Conservation (phyloP, 345 rosid genomes). For the Capsella bursapastoris region DNA sequence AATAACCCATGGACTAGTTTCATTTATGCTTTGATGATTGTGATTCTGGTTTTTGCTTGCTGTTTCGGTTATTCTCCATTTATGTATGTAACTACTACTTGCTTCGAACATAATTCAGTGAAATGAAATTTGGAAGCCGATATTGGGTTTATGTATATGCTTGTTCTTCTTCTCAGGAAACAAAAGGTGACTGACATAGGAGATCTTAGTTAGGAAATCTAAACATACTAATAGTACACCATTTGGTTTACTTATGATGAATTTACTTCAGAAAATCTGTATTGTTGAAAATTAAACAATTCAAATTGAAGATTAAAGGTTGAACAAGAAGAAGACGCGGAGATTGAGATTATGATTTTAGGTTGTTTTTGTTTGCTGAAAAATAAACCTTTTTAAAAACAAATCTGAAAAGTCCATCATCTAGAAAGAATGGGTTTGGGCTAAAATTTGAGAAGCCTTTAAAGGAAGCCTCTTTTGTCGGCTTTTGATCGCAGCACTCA, state of each 20-base stretch:
- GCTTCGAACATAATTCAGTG: constrained; percentile 28
- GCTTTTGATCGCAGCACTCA: constrained; percentile 26
- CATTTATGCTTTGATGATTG: constrained; percentile 19
- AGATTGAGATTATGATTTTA: too few relatives aligned
- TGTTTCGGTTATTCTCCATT: constrained; percentile 19
- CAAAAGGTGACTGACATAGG: too few relatives aligned
- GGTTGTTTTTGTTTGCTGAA: too few relatives aligned
- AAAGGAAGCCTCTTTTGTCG: constrained; percentile 38
- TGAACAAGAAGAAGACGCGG: too few relatives aligned
- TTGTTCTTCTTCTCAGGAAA: not conserved
- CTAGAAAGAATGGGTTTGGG: constrained; percentile 40
- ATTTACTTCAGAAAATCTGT: too few relatives aligned
- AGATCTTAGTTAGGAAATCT: too few relatives aligned
- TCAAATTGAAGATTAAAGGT: too few relatives aligned
- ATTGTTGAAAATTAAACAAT: too few relatives aligned
- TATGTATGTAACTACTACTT: constrained; percentile 22
- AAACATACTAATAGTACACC: too few relatives aligned
- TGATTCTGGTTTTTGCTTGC: constrained; percentile 16
- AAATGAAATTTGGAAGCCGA: constrained; percentile 31
- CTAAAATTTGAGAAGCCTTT: constrained; percentile 34
- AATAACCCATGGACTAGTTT: constrained; percentile 27
- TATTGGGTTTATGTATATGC: not conserved
- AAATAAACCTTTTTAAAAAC: not conserved
- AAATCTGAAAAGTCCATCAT: constrained; percentile 1
- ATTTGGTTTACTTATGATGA: too few relatives aligned